A percentile compares a stretch with the other conserved stretches of the same genome.
phyloP scores from a whole-genome alignment of 306 rosid genomes.

The Inga leiocalycina region DNA sequence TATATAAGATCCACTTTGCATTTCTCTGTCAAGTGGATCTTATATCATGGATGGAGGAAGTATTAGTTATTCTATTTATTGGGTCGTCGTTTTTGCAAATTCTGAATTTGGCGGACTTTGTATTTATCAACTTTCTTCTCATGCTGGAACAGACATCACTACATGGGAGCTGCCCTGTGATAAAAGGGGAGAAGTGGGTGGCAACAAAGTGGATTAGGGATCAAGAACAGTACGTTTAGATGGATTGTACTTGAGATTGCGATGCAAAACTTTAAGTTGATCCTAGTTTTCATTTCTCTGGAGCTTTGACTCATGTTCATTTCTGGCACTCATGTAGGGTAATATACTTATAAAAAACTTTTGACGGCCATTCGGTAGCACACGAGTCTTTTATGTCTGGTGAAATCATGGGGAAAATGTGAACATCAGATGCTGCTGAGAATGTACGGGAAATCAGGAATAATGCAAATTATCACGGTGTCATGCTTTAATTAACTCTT shows the following conservation, averaged over 20 bases:
- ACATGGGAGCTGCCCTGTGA: slow-evolving; percentile 91
- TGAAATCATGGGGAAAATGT: slow-evolving; percentile 7
- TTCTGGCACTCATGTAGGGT: slow-evolving; percentile 16
- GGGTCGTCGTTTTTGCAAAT: neutral
- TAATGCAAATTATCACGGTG: neutral
- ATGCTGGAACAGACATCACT: slow-evolving; percentile 68
- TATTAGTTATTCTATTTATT: neutral
- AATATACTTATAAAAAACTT: neutral
- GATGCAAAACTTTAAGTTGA: neutral
- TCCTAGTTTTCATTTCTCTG: neutral
- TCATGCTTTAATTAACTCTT: neutral
- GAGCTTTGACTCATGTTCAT: neutral
- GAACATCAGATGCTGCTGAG: neutral
- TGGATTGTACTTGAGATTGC: slow-evolving; percentile 1
- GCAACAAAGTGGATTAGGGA: slow-evolving; percentile 92
- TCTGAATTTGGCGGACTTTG: neutral
- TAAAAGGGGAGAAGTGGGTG: slow-evolving; percentile 90
- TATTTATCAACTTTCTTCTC: slow-evolving; percentile 6
- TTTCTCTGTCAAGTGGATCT: too few species aligned
- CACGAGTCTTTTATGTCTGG: neutral
- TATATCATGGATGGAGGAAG: too few species aligned
- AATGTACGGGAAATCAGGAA: slow-evolving; percentile 7
- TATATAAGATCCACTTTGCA: too few species aligned
- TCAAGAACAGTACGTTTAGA: slow-evolving; percentile 49
- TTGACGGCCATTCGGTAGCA: neutral